Evolutionary conservation across 192 early-diverging fungal species (phyloP), one percentile per base, ranked within the genome.

Genomic region (Entrophospora sp.): DNA sequence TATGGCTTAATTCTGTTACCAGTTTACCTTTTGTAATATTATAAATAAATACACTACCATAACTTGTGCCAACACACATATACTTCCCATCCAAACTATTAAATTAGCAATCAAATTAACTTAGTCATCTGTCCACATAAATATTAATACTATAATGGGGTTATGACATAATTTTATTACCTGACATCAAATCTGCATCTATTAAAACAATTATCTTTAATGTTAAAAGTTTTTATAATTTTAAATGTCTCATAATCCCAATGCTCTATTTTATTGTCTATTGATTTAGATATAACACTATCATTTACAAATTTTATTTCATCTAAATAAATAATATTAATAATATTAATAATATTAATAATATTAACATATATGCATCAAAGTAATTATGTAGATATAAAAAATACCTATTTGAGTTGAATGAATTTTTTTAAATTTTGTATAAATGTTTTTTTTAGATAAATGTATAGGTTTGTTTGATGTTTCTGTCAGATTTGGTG

Each of bases 251-350:
- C 70, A 27, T 84, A 65, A 69, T 92, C 79, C 87, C 89, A 89
- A 65, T 88, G 82, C 55, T 89, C 89, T 27, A 93, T 80, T 28
- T 84, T 79, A 14, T 90, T 90, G 68, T 89, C 81, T 27, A 79
- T 77, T 45, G 85, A 88, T 62, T 92, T 92, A 38, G 83, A 81
- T 1, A 93, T 53, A 3, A 90, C 71, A 62, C 80, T 80, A 7
- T 74, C 75, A 28, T 88, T 83, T 10, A 82, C 85, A 77, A 83
- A 89, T 31, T 82, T 78, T 31, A 91, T 86, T 40, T 84, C 89
- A 71, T 93, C 91, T 77, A 81, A 9, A 44, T 38, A 31, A 30
- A 32, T 35, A 34, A 67, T 36, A 18, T 31, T 3, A 43, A 32
- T 46, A 12, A 2, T 30, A 55, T 60, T 0, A n/a, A 49, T 31